These are phyloP conservation scores for Amoeboaphelidium protococcarum DNA, from an alignment of 371 early-diverging fungal species.

Conservation along the genomic window DNA sequence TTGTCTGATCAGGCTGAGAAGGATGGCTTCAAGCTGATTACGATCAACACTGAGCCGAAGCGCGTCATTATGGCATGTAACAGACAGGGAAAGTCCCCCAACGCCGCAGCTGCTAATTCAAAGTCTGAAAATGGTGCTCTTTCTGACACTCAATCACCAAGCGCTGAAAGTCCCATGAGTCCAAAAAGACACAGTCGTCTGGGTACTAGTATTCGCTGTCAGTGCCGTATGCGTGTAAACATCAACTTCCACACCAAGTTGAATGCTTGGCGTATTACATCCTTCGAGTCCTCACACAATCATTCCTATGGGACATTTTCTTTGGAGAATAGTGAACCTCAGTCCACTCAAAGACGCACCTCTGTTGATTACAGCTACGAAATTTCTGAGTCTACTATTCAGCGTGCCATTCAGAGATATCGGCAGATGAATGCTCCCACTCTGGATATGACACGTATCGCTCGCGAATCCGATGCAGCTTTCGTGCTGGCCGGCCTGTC, in stretches of 20 bases:
- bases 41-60: not conserved
- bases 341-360: not conserved
- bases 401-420: no score
- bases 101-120: not conserved
- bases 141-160: no score
- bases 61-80: not conserved
- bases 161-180: not conserved
- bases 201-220: not conserved
- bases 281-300: not conserved
- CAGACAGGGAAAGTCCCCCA: not conserved
- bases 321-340: not conserved
- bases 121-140: not conserved
- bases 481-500: no score
- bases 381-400: no score
- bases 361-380: no score
- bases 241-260: not conserved
- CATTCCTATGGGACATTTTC: not conserved
- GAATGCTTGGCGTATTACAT: not conserved
- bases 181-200: not conserved
- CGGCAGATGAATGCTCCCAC: no score
- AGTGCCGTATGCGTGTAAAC: not conserved
- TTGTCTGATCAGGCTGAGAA: not conserved
- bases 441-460: no score
- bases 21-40: not conserved
- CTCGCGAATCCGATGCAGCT: no score